Percentiles rank a stretch among this genome's conserved stretches.
phyloP scores from a whole-genome alignment of 805 yeast species.

The Komagataella ulmi region DNA sequence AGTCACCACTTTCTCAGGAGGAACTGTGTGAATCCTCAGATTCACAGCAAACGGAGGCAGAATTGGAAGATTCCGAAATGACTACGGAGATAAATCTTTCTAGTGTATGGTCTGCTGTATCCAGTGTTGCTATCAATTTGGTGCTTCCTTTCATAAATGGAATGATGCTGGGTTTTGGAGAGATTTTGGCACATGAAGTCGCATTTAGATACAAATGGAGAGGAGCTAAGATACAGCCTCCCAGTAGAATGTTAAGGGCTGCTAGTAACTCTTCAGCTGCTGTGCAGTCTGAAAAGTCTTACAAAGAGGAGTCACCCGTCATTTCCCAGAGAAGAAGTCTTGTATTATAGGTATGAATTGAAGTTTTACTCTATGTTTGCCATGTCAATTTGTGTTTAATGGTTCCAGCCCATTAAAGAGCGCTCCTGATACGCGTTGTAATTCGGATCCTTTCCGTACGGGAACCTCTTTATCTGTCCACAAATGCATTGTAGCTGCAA shows the following conservation, averaged over 20 bases:
- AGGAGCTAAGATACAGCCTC: slow-evolving; percentile 41
- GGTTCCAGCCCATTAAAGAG: background rate
- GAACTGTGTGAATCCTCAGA: background rate
- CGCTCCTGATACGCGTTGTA: slow-evolving; percentile 33
- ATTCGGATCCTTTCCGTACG: slow-evolving; percentile 41
- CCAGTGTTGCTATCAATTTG: slow-evolving; percentile 56
- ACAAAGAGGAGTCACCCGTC: background rate
- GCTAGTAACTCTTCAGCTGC: background rate
- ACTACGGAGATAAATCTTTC: slow-evolving; percentile 2
- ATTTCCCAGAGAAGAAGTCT: background rate
- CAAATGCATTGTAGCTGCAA: slow-evolving; percentile 42
- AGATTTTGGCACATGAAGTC: slow-evolving; percentile 83
- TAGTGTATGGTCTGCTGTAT: slow-evolving; percentile 21
- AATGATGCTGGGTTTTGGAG: slow-evolving; percentile 93
- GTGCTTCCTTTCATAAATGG: slow-evolving; percentile 86
- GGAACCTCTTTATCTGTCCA: slow-evolving; percentile 38
- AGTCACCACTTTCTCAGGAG: background rate
- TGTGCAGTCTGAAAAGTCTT: background rate
- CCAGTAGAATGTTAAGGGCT: background rate
- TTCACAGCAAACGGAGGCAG: background rate
- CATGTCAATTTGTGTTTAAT: background rate
- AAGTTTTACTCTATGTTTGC: background rate
- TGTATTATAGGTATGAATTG: background rate
- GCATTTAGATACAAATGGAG: slow-evolving; percentile 71
- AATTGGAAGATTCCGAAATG: background rate